phyloP scores from a whole-genome alignment of 345 rosid genomes.

The Streptanthus diversifolius region DNA sequence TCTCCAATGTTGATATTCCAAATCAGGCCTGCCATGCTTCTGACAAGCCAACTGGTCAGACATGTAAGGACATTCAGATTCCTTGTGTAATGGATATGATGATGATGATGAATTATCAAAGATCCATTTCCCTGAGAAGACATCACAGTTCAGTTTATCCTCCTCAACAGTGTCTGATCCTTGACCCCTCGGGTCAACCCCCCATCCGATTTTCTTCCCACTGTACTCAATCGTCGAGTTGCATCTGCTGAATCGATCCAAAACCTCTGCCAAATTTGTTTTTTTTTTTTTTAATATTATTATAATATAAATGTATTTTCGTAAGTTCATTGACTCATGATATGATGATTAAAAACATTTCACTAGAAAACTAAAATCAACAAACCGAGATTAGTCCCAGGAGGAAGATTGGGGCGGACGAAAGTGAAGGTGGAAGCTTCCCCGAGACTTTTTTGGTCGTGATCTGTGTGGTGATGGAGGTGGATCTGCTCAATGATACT shows the following conservation, averaged over 20 bases:
- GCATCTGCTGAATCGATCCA: constrained; percentile 82
- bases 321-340: too few species aligned
- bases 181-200: constrained; percentile 43
- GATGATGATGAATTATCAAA: constrained; percentile 54
- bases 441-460: too few species aligned
- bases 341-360: too few species aligned
- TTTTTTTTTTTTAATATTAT: too few species aligned
- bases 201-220: constrained; percentile 62
- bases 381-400: constrained; percentile 32
- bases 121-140: constrained; percentile 88
- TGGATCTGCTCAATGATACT: constrained; percentile 59
- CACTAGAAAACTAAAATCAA: too few species aligned
- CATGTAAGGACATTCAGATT: constrained; percentile 90
- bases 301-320: too few species aligned
- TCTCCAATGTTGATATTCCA: constrained; percentile 79
- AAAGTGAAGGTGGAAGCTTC: constrained; percentile 28
- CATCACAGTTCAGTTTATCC: constrained; percentile 53
- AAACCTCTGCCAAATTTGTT: constrained; percentile 39
- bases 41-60: constrained; percentile 96
- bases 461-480: constrained; percentile 33
- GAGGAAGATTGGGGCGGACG: constrained; percentile 56
- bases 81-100: constrained; percentile 71
- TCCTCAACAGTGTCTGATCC: constrained; percentile 16
- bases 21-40: constrained; percentile 88
- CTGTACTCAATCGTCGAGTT: constrained; percentile 65